Evolutionary conservation across 345 rosid species (phyloP).

Genomic region (Pistacia vera): DNA sequence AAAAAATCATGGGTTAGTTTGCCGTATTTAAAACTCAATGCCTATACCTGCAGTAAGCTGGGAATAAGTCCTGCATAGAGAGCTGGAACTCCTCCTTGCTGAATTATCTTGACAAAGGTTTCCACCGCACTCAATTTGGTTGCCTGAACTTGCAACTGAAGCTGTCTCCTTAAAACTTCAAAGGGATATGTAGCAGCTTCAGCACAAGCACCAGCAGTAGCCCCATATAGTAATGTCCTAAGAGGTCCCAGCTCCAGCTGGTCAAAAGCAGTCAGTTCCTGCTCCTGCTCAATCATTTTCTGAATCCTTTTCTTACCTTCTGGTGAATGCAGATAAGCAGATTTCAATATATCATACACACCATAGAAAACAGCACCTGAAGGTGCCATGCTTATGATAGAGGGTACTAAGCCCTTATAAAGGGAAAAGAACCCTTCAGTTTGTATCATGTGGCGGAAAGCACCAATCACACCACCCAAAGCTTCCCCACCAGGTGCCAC

Average conservation of each 20-base stretch:
- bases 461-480: constrained; percentile 70
- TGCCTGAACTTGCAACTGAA: constrained; percentile 67
- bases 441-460: constrained; percentile 58
- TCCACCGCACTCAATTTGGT: constrained; percentile 58
- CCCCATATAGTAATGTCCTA: constrained; percentile 70
- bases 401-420: constrained; percentile 73
- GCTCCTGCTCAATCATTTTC: constrained; percentile 52
- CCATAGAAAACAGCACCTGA: constrained; percentile 78
- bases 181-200: constrained; percentile 79
- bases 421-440: constrained; percentile 78
- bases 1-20: constrained; percentile 5
- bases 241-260: constrained; percentile 79
- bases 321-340: constrained; percentile 64
- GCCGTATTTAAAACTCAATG: not conserved
- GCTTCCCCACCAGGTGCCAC: constrained; percentile 83
- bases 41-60: constrained; percentile 70
- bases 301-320: constrained; percentile 65
- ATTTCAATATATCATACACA: constrained; percentile 66
- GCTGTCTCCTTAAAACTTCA: constrained; percentile 76
- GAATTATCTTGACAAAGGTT: constrained; percentile 58
- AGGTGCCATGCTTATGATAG: constrained; percentile 76
- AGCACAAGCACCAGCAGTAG: constrained; percentile 78
- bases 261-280: constrained; percentile 63
- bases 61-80: constrained; percentile 74
- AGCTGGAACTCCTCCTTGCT: constrained; percentile 72